Evolutionary conservation across 495 filamentous ascomycete genomes (phyloP).

Genomic region (Penicillium chermesinum): DNA sequence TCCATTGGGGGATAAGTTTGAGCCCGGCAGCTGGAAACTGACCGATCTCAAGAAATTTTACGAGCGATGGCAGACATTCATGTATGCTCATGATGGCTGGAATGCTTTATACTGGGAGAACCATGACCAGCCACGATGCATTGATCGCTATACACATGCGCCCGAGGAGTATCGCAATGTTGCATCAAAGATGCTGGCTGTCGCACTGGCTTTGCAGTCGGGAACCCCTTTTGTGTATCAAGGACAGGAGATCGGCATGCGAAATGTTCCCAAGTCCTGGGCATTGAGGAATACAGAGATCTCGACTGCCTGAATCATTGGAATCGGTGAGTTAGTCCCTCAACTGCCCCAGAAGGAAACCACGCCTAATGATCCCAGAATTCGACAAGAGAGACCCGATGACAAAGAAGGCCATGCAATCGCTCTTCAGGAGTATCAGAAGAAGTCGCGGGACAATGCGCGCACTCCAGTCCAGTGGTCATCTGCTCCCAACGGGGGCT

Average conservation of each 20-base stretch:
- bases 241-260: slow-evolving; percentile 74
- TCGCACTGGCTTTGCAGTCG: slow-evolving; percentile 52
- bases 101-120: slow-evolving; percentile 70
- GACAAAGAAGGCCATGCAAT: slow-evolving; percentile 29
- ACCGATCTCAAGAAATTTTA: slow-evolving; percentile 54
- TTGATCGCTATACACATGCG: slow-evolving; percentile 55
- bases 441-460: slow-evolving; percentile 52
- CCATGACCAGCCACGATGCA: slow-evolving; percentile 62
- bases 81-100: slow-evolving; percentile 66
- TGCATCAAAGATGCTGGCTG: slow-evolving; percentile 59
- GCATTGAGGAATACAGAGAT: slow-evolving; percentile 65
- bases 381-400: slow-evolving; percentile 31
- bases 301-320: slow-evolving; percentile 65
- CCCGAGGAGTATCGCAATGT: slow-evolving; percentile 40
- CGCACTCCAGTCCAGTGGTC: slow-evolving; percentile 54
- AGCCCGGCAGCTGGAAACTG: slow-evolving; percentile 48
- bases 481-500: slow-evolving; percentile 44
- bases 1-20: slow-evolving; percentile 42
- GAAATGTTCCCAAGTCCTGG: slow-evolving; percentile 62
- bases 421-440: slow-evolving; percentile 41
- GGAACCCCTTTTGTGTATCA: slow-evolving; percentile 73
- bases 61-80: slow-evolving; percentile 61
- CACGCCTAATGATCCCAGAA: slow-evolving; percentile 17
- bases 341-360: background rate
- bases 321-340: slow-evolving; percentile 30